These are phyloP conservation scores for Oryza glaberrima DNA, from an alignment of 176 grass and related monocot species.

Conservation along the genomic window DNA sequence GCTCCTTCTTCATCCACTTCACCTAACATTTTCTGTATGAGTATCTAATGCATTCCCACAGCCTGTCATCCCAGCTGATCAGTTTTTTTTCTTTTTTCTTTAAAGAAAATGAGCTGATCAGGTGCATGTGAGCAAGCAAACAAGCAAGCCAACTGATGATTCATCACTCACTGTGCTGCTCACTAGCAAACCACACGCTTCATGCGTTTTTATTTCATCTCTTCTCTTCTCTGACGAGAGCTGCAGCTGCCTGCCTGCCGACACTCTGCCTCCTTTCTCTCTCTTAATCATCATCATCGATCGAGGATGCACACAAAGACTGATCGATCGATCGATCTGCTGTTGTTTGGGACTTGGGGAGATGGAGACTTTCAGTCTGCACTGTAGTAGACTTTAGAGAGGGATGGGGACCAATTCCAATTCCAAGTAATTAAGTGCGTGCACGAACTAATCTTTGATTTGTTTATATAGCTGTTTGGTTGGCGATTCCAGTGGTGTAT, in stretches of 20 bases:
- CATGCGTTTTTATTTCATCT: not conserved
- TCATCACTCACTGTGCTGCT: not conserved
- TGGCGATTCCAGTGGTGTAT: not conserved
- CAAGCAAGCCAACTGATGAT: not conserved
- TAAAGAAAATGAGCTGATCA: not conserved
- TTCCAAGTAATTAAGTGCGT: not conserved
- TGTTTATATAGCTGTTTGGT: not conserved
- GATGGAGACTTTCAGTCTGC: not conserved
- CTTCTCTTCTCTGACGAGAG: not conserved
- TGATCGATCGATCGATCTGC: not conserved
- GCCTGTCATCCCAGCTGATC: not conserved
- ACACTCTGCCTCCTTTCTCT: not conserved
- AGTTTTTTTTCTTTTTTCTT: no score
- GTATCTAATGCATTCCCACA: not conserved
- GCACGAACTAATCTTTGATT: not conserved
- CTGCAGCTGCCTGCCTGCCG: not conserved
- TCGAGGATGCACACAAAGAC: not conserved
- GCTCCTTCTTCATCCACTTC: not conserved
- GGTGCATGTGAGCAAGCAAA: not conserved
- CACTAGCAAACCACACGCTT: constrained; percentile 4
- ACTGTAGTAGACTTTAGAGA: not conserved
- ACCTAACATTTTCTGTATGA: not conserved
- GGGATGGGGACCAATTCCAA: not conserved
- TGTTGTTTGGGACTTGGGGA: not conserved
- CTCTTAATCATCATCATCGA: constrained; percentile 15